Evolutionary conservation across 768 basidiomycete genomes (phyloP).

Genomic region (Amanita phalloides): DNA sequence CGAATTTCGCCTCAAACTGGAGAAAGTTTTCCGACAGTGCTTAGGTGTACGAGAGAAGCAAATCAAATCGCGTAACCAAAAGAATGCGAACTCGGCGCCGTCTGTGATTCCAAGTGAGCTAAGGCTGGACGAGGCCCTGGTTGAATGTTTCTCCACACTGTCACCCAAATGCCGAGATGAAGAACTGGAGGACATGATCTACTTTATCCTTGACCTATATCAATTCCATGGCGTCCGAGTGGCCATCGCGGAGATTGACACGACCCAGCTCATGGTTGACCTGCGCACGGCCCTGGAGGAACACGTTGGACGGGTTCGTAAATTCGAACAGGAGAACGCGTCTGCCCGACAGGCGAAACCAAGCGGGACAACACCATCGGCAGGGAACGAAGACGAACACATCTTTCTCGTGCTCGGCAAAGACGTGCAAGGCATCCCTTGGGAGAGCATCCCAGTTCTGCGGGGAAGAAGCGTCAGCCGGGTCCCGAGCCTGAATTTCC

Average conservation of each 20-base stretch:
- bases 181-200: conserved; percentile 90
- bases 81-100: conserved; percentile 21
- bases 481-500: conserved; percentile 84
- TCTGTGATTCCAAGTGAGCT: conserved; percentile 30
- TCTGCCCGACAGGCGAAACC: conserved; percentile 12
- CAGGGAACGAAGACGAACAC: conserved; percentile 45
- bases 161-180: conserved; percentile 81
- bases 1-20: conserved; percentile 56
- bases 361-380: neutral
- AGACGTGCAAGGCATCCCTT: conserved; percentile 80
- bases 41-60: conserved; percentile 57
- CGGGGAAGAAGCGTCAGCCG: conserved; percentile 82
- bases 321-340: conserved; percentile 9
- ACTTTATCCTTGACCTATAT: conserved; percentile 89
- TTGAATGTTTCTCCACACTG: conserved; percentile 80
- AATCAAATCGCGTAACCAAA: conserved; percentile 24
- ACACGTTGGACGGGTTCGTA: conserved; percentile 30
- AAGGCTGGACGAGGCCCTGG: conserved; percentile 59
- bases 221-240: conserved; percentile 88
- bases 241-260: conserved; percentile 84
- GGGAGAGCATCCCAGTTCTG: conserved; percentile 89
- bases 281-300: conserved; percentile 71
- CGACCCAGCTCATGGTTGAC: conserved; percentile 84
- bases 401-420: conserved; percentile 86
- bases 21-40: conserved; percentile 63